Evolutionary conservation across 495 filamentous ascomycete species (phyloP), one percentile per base, ranked within the genome.

Genomic region (Cladorrhinum samala): DNA sequence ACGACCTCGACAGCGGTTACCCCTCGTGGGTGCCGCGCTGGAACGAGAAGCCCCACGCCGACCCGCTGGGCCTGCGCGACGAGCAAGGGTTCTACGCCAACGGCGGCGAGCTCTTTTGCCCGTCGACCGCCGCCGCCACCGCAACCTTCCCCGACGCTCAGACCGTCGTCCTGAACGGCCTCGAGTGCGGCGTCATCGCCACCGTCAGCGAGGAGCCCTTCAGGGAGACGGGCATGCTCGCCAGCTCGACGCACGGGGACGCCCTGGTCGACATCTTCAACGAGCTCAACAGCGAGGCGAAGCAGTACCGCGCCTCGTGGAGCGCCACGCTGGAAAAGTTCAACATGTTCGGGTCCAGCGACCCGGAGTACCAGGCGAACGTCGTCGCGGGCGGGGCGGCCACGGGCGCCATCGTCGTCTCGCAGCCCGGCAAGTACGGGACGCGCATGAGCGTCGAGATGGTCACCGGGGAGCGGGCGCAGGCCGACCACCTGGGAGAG

Each of bases 21-120:
- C 52, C 52, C 0, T 49, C 45, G 14, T 54, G 52, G 52, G 52
- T 54, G 1, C 52, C 52, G 2, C 27, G 33, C 16, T 54, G 52
- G 52, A n/a, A 42, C 11, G 14, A 54, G 16, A 8, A 44, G 30
- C 16, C n/a, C 33, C 24, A 48, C 33, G 52, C 52, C 23, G 52
- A 54, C 20, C 52, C 52, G 3, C 37, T 54, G 2, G 52, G 3
- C 7, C 52, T 54, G 1, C 44, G 44, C 3, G 21, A 48, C 45
- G 52, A 54, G 21, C 52, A 54, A 36, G 52, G 52, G 38, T 54
- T 39, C 19, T 54, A 54, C 36, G 44, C 52, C 33, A 54, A 54
- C 36, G 52, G 52, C 44, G 52, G 52, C 18, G 52, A 54, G 33
- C 44, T 54, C 38, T 54, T 49, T 23, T 20, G 7, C 13, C 52